Evolutionary conservation across 2,329 filamentous ascomycete species (phyloP).

Genomic region (Trichoderma sp.): DNA sequence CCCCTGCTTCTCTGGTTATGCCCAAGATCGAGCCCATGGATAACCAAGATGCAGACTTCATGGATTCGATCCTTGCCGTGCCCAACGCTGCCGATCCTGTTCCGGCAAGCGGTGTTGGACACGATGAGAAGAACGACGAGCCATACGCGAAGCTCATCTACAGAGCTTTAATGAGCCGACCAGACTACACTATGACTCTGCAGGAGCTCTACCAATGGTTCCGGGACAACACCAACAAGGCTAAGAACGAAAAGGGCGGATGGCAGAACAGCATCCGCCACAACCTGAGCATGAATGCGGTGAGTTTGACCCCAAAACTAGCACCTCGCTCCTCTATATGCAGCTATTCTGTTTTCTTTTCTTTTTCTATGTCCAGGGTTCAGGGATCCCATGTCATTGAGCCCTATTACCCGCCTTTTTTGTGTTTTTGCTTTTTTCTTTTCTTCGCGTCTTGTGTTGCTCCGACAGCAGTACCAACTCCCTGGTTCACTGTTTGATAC

Average conservation of each 20-base stretch:
- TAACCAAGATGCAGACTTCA: neutral
- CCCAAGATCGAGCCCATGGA: slow-evolving; percentile 15
- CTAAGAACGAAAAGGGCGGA: slow-evolving; percentile 70
- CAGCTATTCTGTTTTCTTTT: neutral
- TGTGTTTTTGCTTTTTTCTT: neutral
- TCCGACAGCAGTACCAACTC: neutral
- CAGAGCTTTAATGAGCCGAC: slow-evolving; percentile 66
- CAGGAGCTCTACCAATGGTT: slow-evolving; percentile 94
- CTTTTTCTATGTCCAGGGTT: neutral
- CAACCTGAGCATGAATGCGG: slow-evolving; percentile 92
- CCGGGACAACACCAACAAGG: slow-evolving; percentile 73
- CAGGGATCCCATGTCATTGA: neutral
- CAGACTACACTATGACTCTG: slow-evolving; percentile 68
- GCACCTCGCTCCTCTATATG: neutral
- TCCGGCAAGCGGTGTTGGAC: slow-evolving; percentile 24
- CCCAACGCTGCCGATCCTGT: neutral
- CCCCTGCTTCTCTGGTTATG: slow-evolving; percentile 21
- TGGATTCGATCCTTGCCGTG: neutral
- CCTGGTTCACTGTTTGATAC: neutral
- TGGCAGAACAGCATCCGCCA: slow-evolving; percentile 97
- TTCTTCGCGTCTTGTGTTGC: neutral
- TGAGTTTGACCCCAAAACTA: slow-evolving; percentile 42
- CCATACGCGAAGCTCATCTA: slow-evolving; percentile 84
- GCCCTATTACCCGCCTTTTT: neutral
- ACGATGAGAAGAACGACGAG: slow-evolving; percentile 52